A percentile compares a stretch with the other conserved stretches of the same genome.
phyloP scores from a whole-genome alignment of 202 grass and related monocot genomes.

The Setaria italica region DNA sequence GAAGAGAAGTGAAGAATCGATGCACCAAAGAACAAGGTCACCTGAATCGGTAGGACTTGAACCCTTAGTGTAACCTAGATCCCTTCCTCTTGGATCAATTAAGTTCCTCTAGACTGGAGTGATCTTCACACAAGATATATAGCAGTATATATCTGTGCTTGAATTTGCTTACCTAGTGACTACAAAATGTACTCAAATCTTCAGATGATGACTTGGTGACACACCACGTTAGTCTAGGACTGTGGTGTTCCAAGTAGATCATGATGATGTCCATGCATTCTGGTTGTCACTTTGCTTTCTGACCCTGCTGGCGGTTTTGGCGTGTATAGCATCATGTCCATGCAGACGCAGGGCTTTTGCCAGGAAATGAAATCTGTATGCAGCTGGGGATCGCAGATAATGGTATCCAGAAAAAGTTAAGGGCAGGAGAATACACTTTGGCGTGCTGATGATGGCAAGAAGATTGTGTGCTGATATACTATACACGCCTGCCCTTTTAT shows the following conservation, averaged over 20 bases:
- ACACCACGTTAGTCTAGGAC: constrained; percentile 33
- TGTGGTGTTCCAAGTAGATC: constrained; percentile 29
- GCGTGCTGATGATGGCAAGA: constrained; percentile 4
- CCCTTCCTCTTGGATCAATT: neutral
- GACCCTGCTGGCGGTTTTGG: constrained; percentile 52
- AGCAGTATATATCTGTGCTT: neutral
- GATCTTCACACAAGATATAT: neutral
- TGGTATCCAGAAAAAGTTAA: constrained; percentile 45
- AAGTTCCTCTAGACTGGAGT: neutral
- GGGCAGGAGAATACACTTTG: constrained; percentile 31
- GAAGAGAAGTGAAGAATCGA: too few relatives aligned
- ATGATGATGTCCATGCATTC: constrained; percentile 17
- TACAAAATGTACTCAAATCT: constrained; percentile 12
- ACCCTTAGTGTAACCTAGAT: neutral
- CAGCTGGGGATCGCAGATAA: constrained; percentile 39
- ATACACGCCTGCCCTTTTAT: neutral
- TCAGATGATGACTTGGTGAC: neutral
- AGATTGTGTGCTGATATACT: constrained; percentile 30
- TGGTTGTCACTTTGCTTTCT: constrained; percentile 56
- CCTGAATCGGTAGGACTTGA: neutral
- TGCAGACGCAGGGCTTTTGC: constrained; percentile 8
- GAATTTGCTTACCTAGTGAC: neutral
- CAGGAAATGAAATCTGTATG: constrained; percentile 30
- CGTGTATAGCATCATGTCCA: constrained; percentile 40
- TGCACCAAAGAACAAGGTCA: neutral